Evolutionary conservation across 768 basidiomycete genomes (phyloP).

Genomic region (Hortiboletus campestris): DNA sequence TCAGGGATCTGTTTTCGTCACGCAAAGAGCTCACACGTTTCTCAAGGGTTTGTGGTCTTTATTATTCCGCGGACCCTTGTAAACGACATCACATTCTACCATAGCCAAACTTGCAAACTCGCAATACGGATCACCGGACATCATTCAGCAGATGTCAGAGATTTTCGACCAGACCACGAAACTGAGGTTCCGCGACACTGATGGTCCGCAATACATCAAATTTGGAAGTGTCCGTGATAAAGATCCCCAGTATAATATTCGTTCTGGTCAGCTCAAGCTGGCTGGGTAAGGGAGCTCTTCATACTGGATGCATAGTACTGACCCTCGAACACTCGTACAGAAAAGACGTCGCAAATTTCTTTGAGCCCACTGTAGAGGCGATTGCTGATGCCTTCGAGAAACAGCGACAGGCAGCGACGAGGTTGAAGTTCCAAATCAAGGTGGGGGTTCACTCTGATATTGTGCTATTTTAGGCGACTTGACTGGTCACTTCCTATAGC

Average conservation of each 20-base stretch:
- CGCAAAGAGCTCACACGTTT: slow-evolving; percentile 24
- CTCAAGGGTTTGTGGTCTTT: slow-evolving; percentile 23
- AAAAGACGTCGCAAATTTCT: slow-evolving; percentile 37
- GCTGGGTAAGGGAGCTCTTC: slow-evolving; percentile 27
- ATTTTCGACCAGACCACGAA: slow-evolving; percentile 37
- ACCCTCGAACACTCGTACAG: slow-evolving; percentile 18
- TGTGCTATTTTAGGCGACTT: background rate
- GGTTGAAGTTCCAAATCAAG: slow-evolving; percentile 27
- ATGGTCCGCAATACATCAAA: slow-evolving; percentile 35
- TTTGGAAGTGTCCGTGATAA: slow-evolving; percentile 38
- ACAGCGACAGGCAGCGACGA: slow-evolving; percentile 18
- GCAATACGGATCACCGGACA: slow-evolving; percentile 22
- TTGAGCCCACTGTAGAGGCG: slow-evolving; percentile 40
- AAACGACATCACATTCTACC: background rate
- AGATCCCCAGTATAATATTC: slow-evolving; percentile 33
- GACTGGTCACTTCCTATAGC: slow-evolving; percentile 6
- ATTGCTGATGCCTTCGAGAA: slow-evolving; percentile 34
- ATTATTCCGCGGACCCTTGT: background rate
- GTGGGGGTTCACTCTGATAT: background rate
- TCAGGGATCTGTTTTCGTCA: slow-evolving; percentile 40
- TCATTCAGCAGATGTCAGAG: slow-evolving; percentile 31
- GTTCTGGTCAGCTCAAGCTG: slow-evolving; percentile 36
- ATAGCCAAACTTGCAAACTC: slow-evolving; percentile 30
- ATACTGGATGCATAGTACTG: background rate
- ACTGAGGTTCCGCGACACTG: slow-evolving; percentile 37